A percentile compares a stretch with the other conserved stretches of the same genome.
These are phyloP conservation scores for Gossypium lobatum DNA, from an alignment of 441 rosid species.

Conservation along the genomic window DNA sequence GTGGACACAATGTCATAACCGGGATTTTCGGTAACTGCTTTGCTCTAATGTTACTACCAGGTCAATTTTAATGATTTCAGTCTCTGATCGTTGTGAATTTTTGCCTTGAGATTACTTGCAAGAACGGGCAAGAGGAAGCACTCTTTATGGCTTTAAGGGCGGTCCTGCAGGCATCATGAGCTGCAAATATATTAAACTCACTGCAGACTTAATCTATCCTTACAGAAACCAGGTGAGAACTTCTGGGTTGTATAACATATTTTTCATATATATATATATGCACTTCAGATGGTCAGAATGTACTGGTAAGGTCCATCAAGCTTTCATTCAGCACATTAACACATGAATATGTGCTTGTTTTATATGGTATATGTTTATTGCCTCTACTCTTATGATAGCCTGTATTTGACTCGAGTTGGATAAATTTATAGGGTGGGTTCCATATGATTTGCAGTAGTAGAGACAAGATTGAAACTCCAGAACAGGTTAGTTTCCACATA, in stretches of 20 bases:
- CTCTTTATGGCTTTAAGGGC: slow-evolving; percentile 75
- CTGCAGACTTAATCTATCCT: slow-evolving; percentile 58
- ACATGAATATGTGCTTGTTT: background rate
- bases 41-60: background rate
- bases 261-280: background rate
- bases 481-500: slow-evolving; percentile 49
- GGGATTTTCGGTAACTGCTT: slow-evolving; percentile 68
- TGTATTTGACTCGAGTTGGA: background rate
- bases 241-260: background rate
- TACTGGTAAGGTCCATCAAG: background rate
- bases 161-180: slow-evolving; percentile 98
- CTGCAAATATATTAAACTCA: slow-evolving; percentile 63
- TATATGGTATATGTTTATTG: background rate
- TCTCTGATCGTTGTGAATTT: background rate
- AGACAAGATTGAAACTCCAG: slow-evolving; percentile 95
- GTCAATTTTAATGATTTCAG: background rate
- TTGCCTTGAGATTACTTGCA: slow-evolving; percentile 68
- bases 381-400: background rate
- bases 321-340: background rate
- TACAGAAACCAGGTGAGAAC: slow-evolving; percentile 74
- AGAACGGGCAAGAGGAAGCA: slow-evolving; percentile 66
- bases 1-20: slow-evolving; percentile 97
- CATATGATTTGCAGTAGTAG: slow-evolving; percentile 98
- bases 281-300: background rate
- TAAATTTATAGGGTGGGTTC: slow-evolving; percentile 69